Evolutionary conservation across 1,284 basidiomycete species (phyloP).

Genomic region (Trametes hirsuta): DNA sequence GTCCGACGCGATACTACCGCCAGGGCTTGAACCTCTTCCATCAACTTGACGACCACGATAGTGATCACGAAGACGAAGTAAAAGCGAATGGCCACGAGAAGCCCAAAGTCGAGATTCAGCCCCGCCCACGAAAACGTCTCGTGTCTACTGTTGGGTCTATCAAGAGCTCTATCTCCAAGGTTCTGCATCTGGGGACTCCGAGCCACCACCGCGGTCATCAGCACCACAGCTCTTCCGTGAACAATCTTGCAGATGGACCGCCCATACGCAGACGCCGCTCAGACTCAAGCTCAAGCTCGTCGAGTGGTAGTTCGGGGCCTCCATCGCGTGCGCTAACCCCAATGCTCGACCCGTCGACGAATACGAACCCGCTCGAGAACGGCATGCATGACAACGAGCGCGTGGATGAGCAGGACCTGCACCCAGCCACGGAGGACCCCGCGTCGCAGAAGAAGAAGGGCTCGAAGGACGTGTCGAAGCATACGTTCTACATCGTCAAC

Average conservation of each 20-base stretch:
- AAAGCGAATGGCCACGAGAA: conserved; percentile 27
- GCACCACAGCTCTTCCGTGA: conserved; percentile 6
- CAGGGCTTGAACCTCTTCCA: conserved; percentile 70
- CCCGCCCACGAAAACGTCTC: conserved; percentile 31
- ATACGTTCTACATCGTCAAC: conserved; percentile 95
- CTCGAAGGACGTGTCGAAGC: conserved; percentile 72
- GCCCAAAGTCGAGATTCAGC: conserved; percentile 22
- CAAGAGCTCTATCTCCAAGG: conserved; percentile 50
- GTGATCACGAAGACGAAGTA: conserved; percentile 29
- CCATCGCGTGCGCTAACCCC: conserved; percentile 47
- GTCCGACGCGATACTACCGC: conserved; percentile 76
- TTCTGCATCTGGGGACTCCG: conserved; percentile 39
- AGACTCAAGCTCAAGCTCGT: conserved; percentile 38
- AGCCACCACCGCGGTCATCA: conserved; percentile 1
- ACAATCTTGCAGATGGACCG: conserved; percentile 10
- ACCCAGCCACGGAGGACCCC: conserved; percentile 22
- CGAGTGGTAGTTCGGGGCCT: conserved; percentile 17
- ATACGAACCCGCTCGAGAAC: conserved; percentile 55
- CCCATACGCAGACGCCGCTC: conserved; percentile 12
- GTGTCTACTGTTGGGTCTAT: conserved; percentile 48
- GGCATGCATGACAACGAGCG: conserved; percentile 6
- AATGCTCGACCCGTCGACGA: conserved; percentile 78
- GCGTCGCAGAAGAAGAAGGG: conserved; percentile 46
- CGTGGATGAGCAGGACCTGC: conserved; percentile 30
- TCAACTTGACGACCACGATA: conserved; percentile 33